A percentile compares a stretch with the other conserved stretches of the same genome.
phyloP scores from a whole-genome alignment of 73 alveolate species.

The Tetrahymena borealis region DNA sequence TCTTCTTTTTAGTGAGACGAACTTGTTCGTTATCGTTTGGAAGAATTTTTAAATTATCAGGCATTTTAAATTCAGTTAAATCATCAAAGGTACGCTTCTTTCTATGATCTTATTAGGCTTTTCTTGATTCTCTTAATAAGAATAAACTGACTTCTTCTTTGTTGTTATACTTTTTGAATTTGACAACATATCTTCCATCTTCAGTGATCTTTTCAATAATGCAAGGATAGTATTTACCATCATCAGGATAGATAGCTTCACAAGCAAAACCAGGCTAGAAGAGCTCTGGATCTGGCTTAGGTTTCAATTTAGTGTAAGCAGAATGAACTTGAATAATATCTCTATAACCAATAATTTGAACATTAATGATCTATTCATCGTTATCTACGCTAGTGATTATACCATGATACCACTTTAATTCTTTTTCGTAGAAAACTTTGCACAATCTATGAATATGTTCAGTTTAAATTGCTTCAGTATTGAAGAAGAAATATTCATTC shows the following conservation, averaged over 20 bases:
- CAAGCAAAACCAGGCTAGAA: constrained; percentile 12
- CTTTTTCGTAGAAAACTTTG: constrained; percentile 23
- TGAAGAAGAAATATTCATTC: background rate
- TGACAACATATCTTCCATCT: constrained; percentile 28
- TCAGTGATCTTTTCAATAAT: constrained; percentile 20
- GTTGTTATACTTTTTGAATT: constrained; percentile 14
- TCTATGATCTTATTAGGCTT: background rate
- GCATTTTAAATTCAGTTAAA: constrained; percentile 20
- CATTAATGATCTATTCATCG: constrained; percentile 19
- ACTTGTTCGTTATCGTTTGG: constrained; percentile 22
- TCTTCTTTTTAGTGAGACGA: constrained; percentile 24
- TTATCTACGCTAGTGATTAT: constrained; percentile 8
- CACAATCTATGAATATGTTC: constrained; percentile 30
- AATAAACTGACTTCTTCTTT: constrained; percentile 13
- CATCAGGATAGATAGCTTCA: constrained; percentile 35
- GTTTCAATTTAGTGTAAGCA: constrained; percentile 21
- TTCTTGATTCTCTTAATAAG: constrained; percentile 20
- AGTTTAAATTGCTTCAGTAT: constrained; percentile 7
- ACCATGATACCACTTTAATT: constrained; percentile 37
- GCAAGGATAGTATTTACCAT: constrained; percentile 30
- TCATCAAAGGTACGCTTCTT: constrained; percentile 26
- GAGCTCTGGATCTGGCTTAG: constrained; percentile 19
- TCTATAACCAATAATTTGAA: constrained; percentile 23
- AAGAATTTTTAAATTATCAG: constrained; percentile 16
- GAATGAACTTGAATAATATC: constrained; percentile 29